These are phyloP conservation scores for Ophiostoma pallidulum DNA, from an alignment of 2,329 filamentous ascomycete species.

Conservation along the genomic window DNA sequence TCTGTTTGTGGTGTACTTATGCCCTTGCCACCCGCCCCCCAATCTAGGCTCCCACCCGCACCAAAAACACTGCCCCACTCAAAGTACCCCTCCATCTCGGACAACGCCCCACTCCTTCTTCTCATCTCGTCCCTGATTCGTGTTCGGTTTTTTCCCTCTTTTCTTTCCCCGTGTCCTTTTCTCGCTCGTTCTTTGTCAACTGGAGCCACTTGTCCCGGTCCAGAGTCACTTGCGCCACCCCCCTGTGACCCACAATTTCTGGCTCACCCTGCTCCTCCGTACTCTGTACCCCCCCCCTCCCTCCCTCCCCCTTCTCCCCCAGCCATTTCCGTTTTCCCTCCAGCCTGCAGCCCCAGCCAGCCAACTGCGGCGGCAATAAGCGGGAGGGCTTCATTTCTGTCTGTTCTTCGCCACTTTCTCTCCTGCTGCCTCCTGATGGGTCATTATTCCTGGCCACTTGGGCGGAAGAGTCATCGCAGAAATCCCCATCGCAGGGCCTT, in stretches of 20 bases:
- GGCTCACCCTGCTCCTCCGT: conserved; percentile 5
- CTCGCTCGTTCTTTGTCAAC: conserved; percentile 18
- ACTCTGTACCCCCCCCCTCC: background rate
- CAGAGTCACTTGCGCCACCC: conserved; percentile 8
- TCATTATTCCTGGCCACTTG: conserved; percentile 4
- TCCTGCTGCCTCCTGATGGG: conserved; percentile 2
- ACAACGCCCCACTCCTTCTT: background rate
- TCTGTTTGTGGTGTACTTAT: conserved; percentile 14
- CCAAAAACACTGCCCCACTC: conserved; percentile 16
- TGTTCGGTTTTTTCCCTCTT: background rate
- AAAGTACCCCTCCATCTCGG: conserved; percentile 21
- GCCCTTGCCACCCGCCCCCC: conserved; percentile 21
- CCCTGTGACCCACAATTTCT: conserved; percentile 15
- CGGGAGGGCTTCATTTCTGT: conserved; percentile 8
- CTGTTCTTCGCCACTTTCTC: conserved; percentile 12
- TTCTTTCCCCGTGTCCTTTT: background rate
- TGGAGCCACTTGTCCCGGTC: conserved; percentile 26
- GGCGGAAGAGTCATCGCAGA: conserved; percentile 17
- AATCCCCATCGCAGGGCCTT: conserved; percentile 14
- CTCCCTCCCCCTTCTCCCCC: conserved; percentile 10
- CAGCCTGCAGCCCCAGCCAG: conserved; percentile 13
- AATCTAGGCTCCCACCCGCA: conserved; percentile 23
- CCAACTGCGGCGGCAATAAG: conserved; percentile 13
- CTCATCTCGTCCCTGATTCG: background rate
- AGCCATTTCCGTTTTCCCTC: conserved; percentile 12